Evolutionary conservation across 2,329 filamentous ascomycete genomes (phyloP).

Genomic region (Ascomycota sp.): DNA sequence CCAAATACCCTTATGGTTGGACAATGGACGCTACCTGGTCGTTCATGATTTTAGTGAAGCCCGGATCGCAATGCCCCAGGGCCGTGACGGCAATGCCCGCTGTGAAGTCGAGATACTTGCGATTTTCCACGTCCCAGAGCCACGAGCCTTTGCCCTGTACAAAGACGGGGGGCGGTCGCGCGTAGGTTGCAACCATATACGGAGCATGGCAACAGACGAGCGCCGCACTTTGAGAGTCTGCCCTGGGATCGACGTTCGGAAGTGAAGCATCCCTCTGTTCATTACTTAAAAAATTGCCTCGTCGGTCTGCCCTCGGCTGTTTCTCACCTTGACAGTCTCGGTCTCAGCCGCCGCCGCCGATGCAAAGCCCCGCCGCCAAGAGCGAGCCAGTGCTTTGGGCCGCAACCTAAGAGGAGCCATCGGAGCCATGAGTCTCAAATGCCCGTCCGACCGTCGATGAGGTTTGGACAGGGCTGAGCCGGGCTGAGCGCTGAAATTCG

Average conservation of each 20-base stretch:
- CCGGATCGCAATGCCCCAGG: conserved; percentile 74
- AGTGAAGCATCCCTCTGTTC: conserved; percentile 14
- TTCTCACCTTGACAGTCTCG: conserved; percentile 14
- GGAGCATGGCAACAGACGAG: conserved; percentile 58
- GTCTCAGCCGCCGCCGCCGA: conserved; percentile 4
- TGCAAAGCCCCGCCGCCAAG: conserved; percentile 12
- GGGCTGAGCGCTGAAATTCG: too few relatives aligned
- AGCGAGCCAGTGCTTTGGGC: conserved; percentile 10
- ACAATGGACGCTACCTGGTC: conserved; percentile 40
- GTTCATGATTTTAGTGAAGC: conserved; percentile 52
- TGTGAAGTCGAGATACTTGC: conserved; percentile 84
- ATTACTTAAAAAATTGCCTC: neutral
- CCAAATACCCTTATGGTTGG: neutral
- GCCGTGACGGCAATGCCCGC: conserved; percentile 91
- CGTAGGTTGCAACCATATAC: conserved; percentile 93
- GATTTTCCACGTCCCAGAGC: conserved; percentile 76
- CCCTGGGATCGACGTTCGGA: conserved; percentile 50
- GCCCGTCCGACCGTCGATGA: neutral
- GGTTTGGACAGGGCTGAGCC: too few relatives aligned
- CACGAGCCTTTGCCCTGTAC: conserved; percentile 72
- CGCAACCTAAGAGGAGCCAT: conserved; percentile 18
- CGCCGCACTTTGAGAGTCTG: conserved; percentile 53
- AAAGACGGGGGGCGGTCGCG: conserved; percentile 77
- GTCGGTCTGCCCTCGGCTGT: too few relatives aligned
- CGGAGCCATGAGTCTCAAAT: conserved; percentile 16